phyloP scores from a whole-genome alignment of 192 early-diverging fungal species.

The Entophlyctis luteolus region DNA sequence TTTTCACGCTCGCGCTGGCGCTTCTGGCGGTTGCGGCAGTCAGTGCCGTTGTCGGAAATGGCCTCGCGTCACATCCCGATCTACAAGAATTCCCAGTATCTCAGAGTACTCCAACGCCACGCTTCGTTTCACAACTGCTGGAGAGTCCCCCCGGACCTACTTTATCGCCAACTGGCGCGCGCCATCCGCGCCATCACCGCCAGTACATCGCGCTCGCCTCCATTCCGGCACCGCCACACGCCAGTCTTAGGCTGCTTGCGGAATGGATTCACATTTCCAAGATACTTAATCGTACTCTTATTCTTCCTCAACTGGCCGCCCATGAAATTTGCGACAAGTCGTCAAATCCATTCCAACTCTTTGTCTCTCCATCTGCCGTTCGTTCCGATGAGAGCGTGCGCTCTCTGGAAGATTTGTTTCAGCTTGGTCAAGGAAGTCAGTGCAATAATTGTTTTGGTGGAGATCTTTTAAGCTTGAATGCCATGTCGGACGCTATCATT shows the following conservation, averaged over 20 bases:
- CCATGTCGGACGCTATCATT: background rate
- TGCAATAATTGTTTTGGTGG: background rate
- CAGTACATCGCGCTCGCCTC: conserved; percentile 8
- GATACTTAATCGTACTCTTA: conserved; percentile 1
- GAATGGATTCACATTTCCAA: conserved; percentile 17
- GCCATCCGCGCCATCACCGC: background rate
- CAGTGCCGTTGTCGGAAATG: no score
- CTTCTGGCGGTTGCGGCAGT: no score
- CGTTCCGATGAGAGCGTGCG: background rate
- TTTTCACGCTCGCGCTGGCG: no score
- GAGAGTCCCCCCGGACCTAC: no score
- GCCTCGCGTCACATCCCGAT: no score
- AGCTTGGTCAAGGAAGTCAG: background rate
- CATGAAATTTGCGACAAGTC: conserved; percentile 4
- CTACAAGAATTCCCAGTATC: no score
- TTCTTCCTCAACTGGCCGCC: background rate
- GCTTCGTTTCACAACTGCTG: no score
- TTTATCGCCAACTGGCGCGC: no score
- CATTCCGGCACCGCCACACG: background rate
- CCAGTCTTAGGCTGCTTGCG: background rate
- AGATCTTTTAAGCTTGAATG: background rate
- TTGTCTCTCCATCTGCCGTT: background rate
- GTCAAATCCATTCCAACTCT: background rate
- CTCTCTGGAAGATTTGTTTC: conserved; percentile 4
- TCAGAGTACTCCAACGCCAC: no score